A percentile compares a stretch with the other conserved stretches of the same genome.
These are phyloP conservation scores for Leccinum subfulvum DNA, from an alignment of 1,284 basidiomycete species.

Conservation along the genomic window DNA sequence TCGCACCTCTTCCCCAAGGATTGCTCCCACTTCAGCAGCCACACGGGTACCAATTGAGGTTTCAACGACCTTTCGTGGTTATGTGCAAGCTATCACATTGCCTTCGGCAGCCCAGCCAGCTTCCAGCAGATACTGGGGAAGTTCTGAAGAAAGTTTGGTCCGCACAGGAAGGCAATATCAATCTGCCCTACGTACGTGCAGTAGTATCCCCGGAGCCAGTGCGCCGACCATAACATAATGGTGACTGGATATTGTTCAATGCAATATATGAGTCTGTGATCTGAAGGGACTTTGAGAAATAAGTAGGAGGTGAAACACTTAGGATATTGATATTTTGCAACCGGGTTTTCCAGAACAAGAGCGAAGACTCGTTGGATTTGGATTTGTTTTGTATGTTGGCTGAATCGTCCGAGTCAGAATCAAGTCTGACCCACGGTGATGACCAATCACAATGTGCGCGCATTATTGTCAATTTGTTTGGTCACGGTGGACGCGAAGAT, in stretches of 20 bases:
- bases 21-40: conserved; percentile 82
- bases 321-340: conserved; percentile 89
- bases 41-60: conserved; percentile 92
- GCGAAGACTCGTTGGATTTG: no score
- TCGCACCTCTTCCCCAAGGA: conserved; percentile 86
- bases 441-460: no score
- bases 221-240: conserved; percentile 89
- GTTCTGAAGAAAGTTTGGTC: conserved; percentile 51
- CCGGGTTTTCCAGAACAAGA: no score
- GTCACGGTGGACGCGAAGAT: conserved; percentile 51
- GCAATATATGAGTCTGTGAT: conserved; percentile 76
- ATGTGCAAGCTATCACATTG: conserved; percentile 85
- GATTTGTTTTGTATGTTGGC: no score
- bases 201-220: conserved; percentile 98
- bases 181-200: conserved; percentile 63
- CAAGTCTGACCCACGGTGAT: no score
- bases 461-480: no score
- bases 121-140: conserved; percentile 93
- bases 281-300: conserved; percentile 26
- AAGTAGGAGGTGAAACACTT: conserved; percentile 27
- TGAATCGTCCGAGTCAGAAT: no score
- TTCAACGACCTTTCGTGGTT: conserved; percentile 93
- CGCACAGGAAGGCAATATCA: background rate
- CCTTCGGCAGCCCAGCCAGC: conserved; percentile 84
- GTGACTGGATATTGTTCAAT: conserved; percentile 82